Evolutionary conservation across 1,284 basidiomycete genomes (phyloP), one percentile per base, ranked within the genome.

Genomic region (Naganishia sp.): DNA sequence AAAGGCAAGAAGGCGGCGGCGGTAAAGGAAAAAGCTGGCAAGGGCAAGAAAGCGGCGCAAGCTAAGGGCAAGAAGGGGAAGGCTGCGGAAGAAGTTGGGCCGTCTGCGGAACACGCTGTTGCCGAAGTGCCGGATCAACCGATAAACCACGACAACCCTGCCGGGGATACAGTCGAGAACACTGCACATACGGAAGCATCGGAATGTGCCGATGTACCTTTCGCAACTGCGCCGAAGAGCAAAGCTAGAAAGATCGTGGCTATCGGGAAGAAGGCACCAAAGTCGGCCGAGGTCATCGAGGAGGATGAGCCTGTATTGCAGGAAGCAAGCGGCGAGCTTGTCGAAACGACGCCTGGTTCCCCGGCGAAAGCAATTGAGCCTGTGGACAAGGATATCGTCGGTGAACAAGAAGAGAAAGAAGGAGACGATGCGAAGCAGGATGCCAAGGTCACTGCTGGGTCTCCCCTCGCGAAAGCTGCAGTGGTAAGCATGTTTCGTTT

Each of bases 1-100:
- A 67, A 67, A 64, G 47, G 39, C 39, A 67, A 67, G 60, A 67
- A 62, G 41, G 47, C 53, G 6, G 45, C 63, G 31, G 23, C 53
- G 6, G 45, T 56, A n/a, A 64, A 61, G 46, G 65, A 47, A 10
- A 55, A 66, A n/a, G 52, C 43, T 1, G 47, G 32, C 13, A 64
- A 57, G 42, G 43, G 54, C 15, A 60, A 65, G 32, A 64, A 60
- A 42, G n/a, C 18, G 46, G 18, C 50, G 21, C 43, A 47, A 15
- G 61, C 32, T 28, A 58, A 64, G 32, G 46, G 61, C 41, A 63
- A 63, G 35, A 51, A 49, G 45, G 62, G 55, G 35, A 46, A 60
- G n/a, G 18, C 31, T 35, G 10, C 55, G 1, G 31, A 18, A 3
- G 46, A 61, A 31, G n/a, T 39, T 3, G 21, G 7, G 46, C 28